A percentile compares a stretch with the other conserved stretches of the same genome.
These are phyloP conservation scores for Zygosaccharomyces pseudorouxii DNA, from an alignment of 805 yeast genomes.

Conservation along the genomic window DNA sequence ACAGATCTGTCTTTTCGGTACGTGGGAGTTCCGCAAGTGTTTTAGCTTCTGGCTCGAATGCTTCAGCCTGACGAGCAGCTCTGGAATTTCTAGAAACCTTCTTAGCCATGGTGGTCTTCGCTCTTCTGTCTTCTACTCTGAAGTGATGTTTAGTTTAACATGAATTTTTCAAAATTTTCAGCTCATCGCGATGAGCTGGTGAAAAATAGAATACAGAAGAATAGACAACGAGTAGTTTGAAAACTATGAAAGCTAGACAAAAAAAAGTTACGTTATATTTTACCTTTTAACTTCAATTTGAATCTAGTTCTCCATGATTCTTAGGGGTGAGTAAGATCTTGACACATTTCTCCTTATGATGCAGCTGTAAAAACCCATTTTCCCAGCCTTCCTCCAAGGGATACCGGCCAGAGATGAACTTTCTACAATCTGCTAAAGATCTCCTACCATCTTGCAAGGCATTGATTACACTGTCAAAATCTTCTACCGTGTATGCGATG, in stretches of 20 bases:
- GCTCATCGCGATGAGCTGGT: constrained; percentile 3
- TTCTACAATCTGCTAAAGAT: constrained; percentile 40
- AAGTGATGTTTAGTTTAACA: background rate
- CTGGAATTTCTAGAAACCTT: constrained; percentile 63
- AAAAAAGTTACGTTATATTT: too few species aligned
- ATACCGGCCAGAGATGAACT: constrained; percentile 51
- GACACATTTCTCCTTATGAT: constrained; percentile 51
- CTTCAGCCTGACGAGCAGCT: constrained; percentile 69
- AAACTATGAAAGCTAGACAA: background rate
- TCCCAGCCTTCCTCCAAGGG: constrained; percentile 47
- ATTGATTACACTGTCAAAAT: constrained; percentile 51
- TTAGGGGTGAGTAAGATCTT: constrained; percentile 52
- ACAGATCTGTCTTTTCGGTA: constrained; percentile 53
- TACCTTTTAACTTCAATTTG: background rate
- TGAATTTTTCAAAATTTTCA: constrained; percentile 4
- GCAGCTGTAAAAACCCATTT: constrained; percentile 49
- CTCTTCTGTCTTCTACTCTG: background rate
- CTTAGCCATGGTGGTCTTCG: constrained; percentile 18
- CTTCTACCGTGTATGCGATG: constrained; percentile 54
- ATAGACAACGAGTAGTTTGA: background rate
- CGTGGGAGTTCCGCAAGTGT: constrained; percentile 52
- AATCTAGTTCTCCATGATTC: constrained; percentile 33
- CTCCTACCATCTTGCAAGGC: constrained; percentile 48
- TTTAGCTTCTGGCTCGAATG: constrained; percentile 44
- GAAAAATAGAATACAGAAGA: background rate